These are phyloP conservation scores for Solanum pinnatisectum DNA, from an alignment of 257 asterid species.

Conservation along the genomic window DNA sequence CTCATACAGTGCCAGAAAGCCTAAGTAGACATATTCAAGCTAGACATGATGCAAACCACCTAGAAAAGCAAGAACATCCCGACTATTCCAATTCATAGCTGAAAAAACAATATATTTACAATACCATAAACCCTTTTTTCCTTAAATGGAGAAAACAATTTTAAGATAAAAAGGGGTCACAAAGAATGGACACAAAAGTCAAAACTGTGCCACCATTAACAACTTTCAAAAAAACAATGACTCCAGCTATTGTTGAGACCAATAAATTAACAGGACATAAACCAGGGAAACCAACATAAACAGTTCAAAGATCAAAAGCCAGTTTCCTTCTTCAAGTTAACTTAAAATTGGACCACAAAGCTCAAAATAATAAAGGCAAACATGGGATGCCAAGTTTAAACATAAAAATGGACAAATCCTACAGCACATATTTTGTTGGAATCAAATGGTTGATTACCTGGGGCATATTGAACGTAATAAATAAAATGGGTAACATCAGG, in stretches of 20 bases:
- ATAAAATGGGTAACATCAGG: slow-evolving; percentile 56
- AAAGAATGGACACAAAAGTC: neutral
- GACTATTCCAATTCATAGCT: neutral
- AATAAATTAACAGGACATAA: neutral
- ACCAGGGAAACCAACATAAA: neutral
- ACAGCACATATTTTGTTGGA: neutral
- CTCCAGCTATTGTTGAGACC: neutral
- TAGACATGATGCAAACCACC: neutral
- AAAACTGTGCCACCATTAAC: neutral
- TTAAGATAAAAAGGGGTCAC: neutral
- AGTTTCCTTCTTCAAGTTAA: neutral
- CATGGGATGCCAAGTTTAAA: neutral
- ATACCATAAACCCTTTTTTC: neutral
- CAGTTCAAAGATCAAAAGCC: neutral
- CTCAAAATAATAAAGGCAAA: neutral
- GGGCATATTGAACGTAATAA: slow-evolving; percentile 51
- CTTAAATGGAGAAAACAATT: neutral
- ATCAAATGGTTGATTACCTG: slow-evolving; percentile 39
- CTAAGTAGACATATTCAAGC: neutral
- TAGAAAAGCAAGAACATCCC: neutral
- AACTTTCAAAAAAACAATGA: neutral
- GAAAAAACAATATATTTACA: neutral
- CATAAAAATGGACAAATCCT: neutral
- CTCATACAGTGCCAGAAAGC: neutral
- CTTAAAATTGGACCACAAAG: neutral